Percentiles rank a stretch among this genome's conserved stretches.
Conservation (phyloP, 768 basidiomycete species). For the Boletus sp. region DNA sequence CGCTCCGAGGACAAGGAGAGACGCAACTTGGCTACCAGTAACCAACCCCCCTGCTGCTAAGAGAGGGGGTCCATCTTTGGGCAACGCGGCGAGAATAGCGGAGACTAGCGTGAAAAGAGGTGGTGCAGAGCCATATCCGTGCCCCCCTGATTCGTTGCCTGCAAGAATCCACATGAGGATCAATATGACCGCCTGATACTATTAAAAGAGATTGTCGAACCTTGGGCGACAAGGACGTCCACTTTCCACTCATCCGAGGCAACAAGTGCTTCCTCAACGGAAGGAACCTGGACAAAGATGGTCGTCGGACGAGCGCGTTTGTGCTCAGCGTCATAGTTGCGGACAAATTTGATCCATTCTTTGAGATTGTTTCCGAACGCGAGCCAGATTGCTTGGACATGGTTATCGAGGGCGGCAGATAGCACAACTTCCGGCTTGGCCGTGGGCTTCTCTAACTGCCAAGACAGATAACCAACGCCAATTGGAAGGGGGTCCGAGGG, state of each 20-base stretch:
- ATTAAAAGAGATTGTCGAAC: slow-evolving; percentile 34
- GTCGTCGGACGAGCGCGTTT: slow-evolving; percentile 42
- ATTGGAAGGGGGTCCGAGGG: slow-evolving; percentile 44
- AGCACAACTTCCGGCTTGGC: slow-evolving; percentile 42
- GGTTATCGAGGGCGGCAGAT: slow-evolving; percentile 47
- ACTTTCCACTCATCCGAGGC: slow-evolving; percentile 67
- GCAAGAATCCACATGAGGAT: slow-evolving; percentile 2
- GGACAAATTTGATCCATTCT: slow-evolving; percentile 60
- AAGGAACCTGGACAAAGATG: slow-evolving; percentile 65
- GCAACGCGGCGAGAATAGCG: slow-evolving; percentile 44
- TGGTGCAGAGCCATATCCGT: slow-evolving; percentile 55
- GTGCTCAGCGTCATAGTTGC: slow-evolving; percentile 46
- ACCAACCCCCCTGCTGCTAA: slow-evolving; percentile 75
- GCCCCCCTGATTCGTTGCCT: slow-evolving; percentile 83
- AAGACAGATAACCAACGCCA: slow-evolving; percentile 74
- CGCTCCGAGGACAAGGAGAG: slow-evolving; percentile 63
- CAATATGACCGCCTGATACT: neutral
- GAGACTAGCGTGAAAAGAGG: slow-evolving; percentile 62
- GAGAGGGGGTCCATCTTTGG: slow-evolving; percentile 46
- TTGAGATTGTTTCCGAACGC: slow-evolving; percentile 60
- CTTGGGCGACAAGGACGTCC: slow-evolving; percentile 78
- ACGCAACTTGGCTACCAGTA: slow-evolving; percentile 61
- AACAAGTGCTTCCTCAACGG: slow-evolving; percentile 52
- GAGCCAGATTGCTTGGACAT: slow-evolving; percentile 70
- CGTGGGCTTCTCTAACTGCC: slow-evolving; percentile 57